Evolutionary conservation across 352 stramenopile genomes (phyloP).

Genomic region (Globisporangium megalacanthum): DNA sequence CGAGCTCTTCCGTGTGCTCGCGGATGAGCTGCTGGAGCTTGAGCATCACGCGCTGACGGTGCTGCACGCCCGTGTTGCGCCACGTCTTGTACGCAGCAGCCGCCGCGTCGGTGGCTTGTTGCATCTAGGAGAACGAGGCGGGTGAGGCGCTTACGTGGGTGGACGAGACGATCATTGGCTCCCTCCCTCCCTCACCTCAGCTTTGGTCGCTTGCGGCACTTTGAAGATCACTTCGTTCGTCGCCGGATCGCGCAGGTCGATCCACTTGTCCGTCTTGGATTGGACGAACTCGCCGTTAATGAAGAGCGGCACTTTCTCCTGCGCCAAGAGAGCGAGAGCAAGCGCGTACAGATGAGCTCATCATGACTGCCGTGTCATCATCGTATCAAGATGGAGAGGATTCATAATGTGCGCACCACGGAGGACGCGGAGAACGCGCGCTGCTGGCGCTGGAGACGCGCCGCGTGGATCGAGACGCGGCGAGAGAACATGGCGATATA

Average conservation of each 20-base stretch:
- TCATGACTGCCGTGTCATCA: background rate
- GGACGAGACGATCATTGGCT: background rate
- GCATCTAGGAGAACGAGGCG: conserved; percentile 45
- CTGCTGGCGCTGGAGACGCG: conserved; percentile 8
- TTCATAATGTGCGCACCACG: conserved; percentile 14
- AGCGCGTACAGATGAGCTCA: background rate
- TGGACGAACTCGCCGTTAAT: conserved; percentile 92
- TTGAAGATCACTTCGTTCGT: conserved; percentile 87
- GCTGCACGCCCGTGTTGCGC: conserved; percentile 92
- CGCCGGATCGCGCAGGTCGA: conserved; percentile 90
- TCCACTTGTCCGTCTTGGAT: conserved; percentile 89
- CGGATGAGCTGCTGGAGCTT: conserved; percentile 95
- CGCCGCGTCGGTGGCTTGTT: conserved; percentile 69
- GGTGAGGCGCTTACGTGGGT: conserved; percentile 2
- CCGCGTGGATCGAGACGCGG: conserved; percentile 15
- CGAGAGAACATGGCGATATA: conserved; percentile 8
- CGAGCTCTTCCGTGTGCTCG: conserved; percentile 93
- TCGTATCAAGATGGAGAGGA: background rate
- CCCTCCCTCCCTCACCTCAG: conserved; percentile 36
- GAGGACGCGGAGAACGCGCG: conserved; percentile 38
- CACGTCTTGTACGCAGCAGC: conserved; percentile 89
- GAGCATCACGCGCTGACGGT: conserved; percentile 93
- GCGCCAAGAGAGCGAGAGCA: background rate
- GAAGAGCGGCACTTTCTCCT: conserved; percentile 81
- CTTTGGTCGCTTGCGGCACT: conserved; percentile 82